A percentile compares a stretch with the other conserved stretches of the same genome.
Evolutionary conservation across 1,284 basidiomycete genomes (phyloP).

Genomic region (Sanguinoderma infundibulare): DNA sequence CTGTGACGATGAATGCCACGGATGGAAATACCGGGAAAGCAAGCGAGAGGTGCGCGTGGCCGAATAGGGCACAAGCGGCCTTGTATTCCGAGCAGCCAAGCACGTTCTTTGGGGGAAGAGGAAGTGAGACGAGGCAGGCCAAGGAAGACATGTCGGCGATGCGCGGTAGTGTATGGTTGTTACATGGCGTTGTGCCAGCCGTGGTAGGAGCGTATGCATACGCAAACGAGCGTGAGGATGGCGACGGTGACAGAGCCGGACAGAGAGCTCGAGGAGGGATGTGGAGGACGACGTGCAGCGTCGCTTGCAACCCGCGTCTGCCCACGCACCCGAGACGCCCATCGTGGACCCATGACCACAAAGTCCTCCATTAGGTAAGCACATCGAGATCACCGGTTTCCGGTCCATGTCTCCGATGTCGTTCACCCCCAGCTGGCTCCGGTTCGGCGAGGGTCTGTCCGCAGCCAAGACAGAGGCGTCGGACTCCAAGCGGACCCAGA

Average conservation of each 20-base stretch:
- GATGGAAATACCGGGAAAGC: constrained; percentile 14
- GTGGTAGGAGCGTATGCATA: constrained; percentile 52
- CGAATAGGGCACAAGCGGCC: not conserved
- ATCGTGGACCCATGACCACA: constrained; percentile 16
- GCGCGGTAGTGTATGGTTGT: constrained; percentile 30
- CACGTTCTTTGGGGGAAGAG: constrained; percentile 24
- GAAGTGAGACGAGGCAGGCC: constrained; percentile 6
- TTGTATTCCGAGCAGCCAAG: constrained; percentile 12
- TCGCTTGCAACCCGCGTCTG: constrained; percentile 1
- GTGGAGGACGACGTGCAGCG: not conserved
- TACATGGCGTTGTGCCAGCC: constrained; percentile 49
- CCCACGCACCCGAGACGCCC: constrained; percentile 1
- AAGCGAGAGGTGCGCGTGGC: constrained; percentile 31
- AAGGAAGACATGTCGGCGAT: constrained; percentile 11
- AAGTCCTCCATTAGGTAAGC: constrained; percentile 15
- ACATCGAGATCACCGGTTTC: constrained; percentile 5
- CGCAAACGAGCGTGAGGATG: constrained; percentile 35
- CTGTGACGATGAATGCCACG: not conserved
- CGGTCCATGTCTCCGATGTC: not conserved
- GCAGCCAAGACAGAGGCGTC: not conserved
- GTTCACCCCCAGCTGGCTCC: not conserved
- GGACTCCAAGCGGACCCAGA: not conserved
- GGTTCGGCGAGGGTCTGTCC: not conserved
- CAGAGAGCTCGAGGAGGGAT: not conserved
- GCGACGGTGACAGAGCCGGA: constrained; percentile 15